A percentile compares a stretch with the other conserved stretches of the same genome.
phyloP scores from a whole-genome alignment of 1,284 basidiomycete species.

The Cryptococcus sp. region DNA sequence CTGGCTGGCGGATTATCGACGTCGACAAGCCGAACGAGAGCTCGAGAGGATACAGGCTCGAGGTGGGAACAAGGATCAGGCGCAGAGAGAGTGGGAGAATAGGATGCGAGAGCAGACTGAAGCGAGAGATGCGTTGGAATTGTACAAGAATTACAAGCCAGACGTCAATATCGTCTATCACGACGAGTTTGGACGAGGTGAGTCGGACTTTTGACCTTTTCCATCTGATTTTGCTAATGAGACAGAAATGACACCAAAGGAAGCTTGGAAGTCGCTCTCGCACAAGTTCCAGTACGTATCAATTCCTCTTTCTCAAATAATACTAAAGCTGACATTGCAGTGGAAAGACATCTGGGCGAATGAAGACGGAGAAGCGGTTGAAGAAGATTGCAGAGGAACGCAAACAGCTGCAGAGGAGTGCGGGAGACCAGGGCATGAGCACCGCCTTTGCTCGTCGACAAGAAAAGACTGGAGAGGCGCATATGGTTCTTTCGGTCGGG shows the following conservation, averaged over 20 bases:
- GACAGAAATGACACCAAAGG: constrained; percentile 77
- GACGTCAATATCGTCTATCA: constrained; percentile 95
- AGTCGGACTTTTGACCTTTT: constrained; percentile 21
- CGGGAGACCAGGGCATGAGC: constrained; percentile 86
- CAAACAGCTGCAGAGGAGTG: constrained; percentile 82
- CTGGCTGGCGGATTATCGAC: constrained; percentile 83
- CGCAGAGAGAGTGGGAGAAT: constrained; percentile 91
- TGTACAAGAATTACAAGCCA: constrained; percentile 92
- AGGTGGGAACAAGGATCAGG: constrained; percentile 84
- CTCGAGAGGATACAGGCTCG: constrained; percentile 67
- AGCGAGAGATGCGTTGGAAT: constrained; percentile 71
- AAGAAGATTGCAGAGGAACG: constrained; percentile 92
- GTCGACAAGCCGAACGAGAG: constrained; percentile 69
- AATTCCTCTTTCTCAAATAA: not conserved
- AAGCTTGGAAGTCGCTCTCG: constrained; percentile 92
- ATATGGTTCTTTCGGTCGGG: constrained; percentile 87
- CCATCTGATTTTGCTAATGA: too few relatives aligned
- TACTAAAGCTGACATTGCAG: constrained; percentile 14
- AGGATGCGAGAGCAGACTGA: constrained; percentile 85
- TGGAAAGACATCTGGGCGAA: constrained; percentile 85
- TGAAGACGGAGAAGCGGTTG: constrained; percentile 88
- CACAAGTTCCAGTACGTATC: constrained; percentile 74
- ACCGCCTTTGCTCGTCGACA: constrained; percentile 83
- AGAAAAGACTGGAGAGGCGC: constrained; percentile 85
- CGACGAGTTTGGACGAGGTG: constrained; percentile 74